A percentile compares a stretch with the other conserved stretches of the same genome.
Evolutionary conservation across 331 rosid genomes (phyloP).

Genomic region (Malus hybrid): DNA sequence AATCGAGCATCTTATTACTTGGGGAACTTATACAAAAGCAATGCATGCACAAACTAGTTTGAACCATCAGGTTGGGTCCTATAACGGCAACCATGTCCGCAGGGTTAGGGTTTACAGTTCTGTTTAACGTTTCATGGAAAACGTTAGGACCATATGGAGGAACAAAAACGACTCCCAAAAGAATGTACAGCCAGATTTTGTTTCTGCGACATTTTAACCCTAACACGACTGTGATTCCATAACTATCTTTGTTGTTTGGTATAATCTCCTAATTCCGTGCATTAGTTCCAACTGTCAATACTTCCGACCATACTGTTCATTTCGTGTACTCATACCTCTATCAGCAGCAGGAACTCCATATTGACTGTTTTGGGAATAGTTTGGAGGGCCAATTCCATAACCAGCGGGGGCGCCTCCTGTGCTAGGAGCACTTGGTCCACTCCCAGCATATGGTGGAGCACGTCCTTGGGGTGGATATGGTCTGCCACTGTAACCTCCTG

Average conservation of each 20-base stretch:
- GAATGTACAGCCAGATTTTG: background rate
- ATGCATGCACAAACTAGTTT: background rate
- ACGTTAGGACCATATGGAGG: background rate
- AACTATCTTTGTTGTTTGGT: background rate
- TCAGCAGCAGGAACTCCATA: conserved; percentile 18
- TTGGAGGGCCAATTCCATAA: conserved; percentile 52
- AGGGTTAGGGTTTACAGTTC: background rate
- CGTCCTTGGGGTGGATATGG: conserved; percentile 65
- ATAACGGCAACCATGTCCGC: background rate
- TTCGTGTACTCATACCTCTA: conserved; percentile 1
- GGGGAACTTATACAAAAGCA: background rate
- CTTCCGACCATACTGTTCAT: conserved; percentile 17
- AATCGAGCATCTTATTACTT: background rate
- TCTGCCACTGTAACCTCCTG: conserved; percentile 43
- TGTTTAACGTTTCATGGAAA: background rate
- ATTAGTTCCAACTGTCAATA: background rate
- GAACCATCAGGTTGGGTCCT: background rate
- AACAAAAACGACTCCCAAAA: background rate
- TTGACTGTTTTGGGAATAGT: conserved; percentile 4
- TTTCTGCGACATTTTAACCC: background rate
- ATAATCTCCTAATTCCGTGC: background rate
- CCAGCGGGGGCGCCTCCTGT: conserved; percentile 47
- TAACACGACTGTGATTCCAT: background rate
- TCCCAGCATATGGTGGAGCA: conserved; percentile 53
- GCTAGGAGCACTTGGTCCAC: conserved; percentile 49